Percentiles rank a stretch among this genome's conserved stretches.
Evolutionary conservation across 75 land plant species (phyloP).

Genomic region (Picea glauca): DNA sequence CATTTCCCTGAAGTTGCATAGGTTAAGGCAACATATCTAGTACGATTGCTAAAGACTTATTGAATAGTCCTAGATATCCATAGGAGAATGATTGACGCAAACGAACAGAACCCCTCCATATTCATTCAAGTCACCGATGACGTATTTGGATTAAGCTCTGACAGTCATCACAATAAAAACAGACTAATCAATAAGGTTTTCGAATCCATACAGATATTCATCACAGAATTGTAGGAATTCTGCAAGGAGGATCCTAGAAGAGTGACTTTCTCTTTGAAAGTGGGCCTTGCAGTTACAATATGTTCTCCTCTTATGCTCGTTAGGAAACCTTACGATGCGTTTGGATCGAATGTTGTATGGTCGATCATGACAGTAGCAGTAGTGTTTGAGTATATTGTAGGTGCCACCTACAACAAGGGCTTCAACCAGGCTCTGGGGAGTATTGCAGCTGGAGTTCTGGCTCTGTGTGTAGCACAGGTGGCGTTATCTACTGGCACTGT

Average conservation of each 20-base stretch:
- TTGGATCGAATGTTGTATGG: constrained; percentile 61
- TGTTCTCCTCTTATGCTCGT: constrained; percentile 48
- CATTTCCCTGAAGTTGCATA: too few species aligned
- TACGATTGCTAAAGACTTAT: too few species aligned
- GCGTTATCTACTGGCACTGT: constrained; percentile 24
- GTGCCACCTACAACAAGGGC: constrained; percentile 53
- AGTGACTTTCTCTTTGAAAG: constrained; percentile 45
- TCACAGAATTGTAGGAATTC: constrained; percentile 30
- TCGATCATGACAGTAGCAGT: constrained; percentile 66
- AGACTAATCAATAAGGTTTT: background rate
- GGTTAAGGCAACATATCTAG: too few species aligned
- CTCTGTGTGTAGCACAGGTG: constrained; percentile 37
- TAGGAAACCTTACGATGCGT: constrained; percentile 33
- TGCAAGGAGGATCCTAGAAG: constrained; percentile 44
- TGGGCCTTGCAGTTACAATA: constrained; percentile 42
- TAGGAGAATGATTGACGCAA: too few species aligned
- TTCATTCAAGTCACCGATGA: too few species aligned
- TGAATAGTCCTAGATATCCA: too few species aligned
- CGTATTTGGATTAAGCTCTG: too few species aligned
- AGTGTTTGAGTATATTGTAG: constrained; percentile 74
- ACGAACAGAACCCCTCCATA: too few species aligned
- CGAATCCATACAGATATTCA: background rate
- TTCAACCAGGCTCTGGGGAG: constrained; percentile 64
- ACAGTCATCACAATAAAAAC: too few species aligned
- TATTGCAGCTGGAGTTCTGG: constrained; percentile 49